Percentiles rank a stretch among this genome's conserved stretches.
Conservation (phyloP, 106 monocot species). For the Dendrobium officinale region DNA sequence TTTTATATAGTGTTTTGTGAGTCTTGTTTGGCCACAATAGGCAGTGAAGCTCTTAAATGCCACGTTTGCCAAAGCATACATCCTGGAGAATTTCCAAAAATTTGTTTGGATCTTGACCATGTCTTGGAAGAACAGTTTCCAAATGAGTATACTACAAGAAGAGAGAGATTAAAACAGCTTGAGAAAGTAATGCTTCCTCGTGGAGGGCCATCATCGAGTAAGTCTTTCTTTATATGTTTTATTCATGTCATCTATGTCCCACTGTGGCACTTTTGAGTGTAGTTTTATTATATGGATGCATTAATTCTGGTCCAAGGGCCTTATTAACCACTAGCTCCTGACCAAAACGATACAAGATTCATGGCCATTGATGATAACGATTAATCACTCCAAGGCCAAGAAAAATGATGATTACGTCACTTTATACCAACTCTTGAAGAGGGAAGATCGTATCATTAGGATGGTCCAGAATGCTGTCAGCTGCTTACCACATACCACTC, state of each 20-base stretch:
- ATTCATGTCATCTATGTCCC: background rate
- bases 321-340: background rate
- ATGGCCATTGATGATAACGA: too few relatives aligned
- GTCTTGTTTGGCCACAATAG: slow-evolving; percentile 26
- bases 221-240: slow-evolving; percentile 12
- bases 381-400: too few relatives aligned
- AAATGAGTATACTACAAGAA: slow-evolving; percentile 36
- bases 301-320: background rate
- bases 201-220: slow-evolving; percentile 38
- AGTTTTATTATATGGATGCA: background rate
- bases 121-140: slow-evolving; percentile 54
- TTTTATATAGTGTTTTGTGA: slow-evolving; percentile 44
- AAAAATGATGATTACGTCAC: too few relatives aligned
- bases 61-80: slow-evolving; percentile 38
- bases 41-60: slow-evolving; percentile 26
- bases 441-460: too few relatives aligned
- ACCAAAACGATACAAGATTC: background rate
- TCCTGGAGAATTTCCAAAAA: slow-evolving; percentile 51
- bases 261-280: background rate
- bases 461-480: too few relatives aligned
- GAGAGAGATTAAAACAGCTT: slow-evolving; percentile 11
- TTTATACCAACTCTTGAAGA: too few relatives aligned
- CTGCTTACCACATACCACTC: too few relatives aligned
- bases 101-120: slow-evolving; percentile 59
- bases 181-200: slow-evolving; percentile 9